phyloP scores from a whole-genome alignment of 352 stramenopile species.

The Pythium graminicola region DNA sequence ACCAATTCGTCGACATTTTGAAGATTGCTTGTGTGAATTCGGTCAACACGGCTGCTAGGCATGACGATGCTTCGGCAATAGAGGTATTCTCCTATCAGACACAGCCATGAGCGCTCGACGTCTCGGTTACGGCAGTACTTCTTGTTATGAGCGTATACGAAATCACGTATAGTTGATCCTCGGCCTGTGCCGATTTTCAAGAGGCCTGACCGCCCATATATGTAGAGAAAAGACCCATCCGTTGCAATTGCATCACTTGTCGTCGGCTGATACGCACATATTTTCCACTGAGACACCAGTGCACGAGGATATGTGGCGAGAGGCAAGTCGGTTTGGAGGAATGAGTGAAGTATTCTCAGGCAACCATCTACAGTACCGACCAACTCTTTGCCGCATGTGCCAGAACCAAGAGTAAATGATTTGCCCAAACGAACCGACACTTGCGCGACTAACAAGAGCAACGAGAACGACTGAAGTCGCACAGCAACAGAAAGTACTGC shows the following conservation, averaged over 20 bases:
- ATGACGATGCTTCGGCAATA: slow-evolving; percentile 76
- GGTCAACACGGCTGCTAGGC: slow-evolving; percentile 55
- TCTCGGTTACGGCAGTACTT: slow-evolving; percentile 48
- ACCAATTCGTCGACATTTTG: slow-evolving; percentile 46
- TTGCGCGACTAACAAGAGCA: slow-evolving; percentile 36
- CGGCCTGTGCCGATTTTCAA: slow-evolving; percentile 69
- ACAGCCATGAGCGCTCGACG: slow-evolving; percentile 72
- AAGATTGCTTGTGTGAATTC: slow-evolving; percentile 40
- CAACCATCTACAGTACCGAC: not conserved
- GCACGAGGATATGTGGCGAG: slow-evolving; percentile 49
- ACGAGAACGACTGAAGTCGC: slow-evolving; percentile 59
- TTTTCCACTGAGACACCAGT: slow-evolving; percentile 58
- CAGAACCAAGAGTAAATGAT: not conserved
- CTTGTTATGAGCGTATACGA: slow-evolving; percentile 62
- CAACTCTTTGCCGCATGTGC: not conserved
- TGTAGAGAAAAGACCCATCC: slow-evolving; percentile 61
- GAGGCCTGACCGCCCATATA: slow-evolving; percentile 53
- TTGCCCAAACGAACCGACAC: slow-evolving; percentile 23
- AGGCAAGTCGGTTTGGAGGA: slow-evolving; percentile 22
- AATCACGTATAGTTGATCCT: slow-evolving; percentile 55
- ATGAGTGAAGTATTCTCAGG: slow-evolving; percentile 23
- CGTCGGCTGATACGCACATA: slow-evolving; percentile 52
- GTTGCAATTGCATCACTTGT: slow-evolving; percentile 67
- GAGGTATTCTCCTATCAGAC: slow-evolving; percentile 46
- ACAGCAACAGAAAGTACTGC: slow-evolving; percentile 46